phyloP scores from a whole-genome alignment of 768 basidiomycete genomes.

The Chlorophyllum brunneum region DNA sequence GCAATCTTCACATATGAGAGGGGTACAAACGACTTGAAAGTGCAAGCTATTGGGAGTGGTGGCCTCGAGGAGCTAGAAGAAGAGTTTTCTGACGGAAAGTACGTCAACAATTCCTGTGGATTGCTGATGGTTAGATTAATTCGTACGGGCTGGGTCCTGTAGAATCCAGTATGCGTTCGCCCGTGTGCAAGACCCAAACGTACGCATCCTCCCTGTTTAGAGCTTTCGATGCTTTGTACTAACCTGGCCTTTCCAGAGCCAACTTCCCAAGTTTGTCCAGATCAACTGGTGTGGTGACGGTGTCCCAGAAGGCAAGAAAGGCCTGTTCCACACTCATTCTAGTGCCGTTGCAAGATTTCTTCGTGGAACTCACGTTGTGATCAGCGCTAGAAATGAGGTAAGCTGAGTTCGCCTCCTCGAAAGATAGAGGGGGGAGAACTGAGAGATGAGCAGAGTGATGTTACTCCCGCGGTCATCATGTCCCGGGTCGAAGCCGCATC shows the following conservation, averaged over 20 bases:
- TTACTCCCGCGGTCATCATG: slow-evolving; percentile 77
- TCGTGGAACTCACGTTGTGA: slow-evolving; percentile 79
- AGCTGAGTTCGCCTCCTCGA: slow-evolving; percentile 16
- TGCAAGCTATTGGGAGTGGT: slow-evolving; percentile 81
- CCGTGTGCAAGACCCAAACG: slow-evolving; percentile 81
- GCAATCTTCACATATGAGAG: slow-evolving; percentile 77
- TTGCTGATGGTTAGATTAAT: slow-evolving; percentile 11
- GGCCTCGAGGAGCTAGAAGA: slow-evolving; percentile 89
- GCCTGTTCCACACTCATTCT: slow-evolving; percentile 87
- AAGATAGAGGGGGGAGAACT: neutral
- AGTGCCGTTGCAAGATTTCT: slow-evolving; percentile 76
- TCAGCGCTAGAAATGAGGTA: slow-evolving; percentile 86
- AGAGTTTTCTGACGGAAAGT: slow-evolving; percentile 94
- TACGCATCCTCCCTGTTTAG: slow-evolving; percentile 30
- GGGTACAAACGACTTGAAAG: slow-evolving; percentile 81
- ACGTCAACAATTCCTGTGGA: slow-evolving; percentile 23
- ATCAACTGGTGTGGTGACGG: slow-evolving; percentile 98
- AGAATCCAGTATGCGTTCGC: slow-evolving; percentile 95
- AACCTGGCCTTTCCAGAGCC: slow-evolving; percentile 47
- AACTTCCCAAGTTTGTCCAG: slow-evolving; percentile 88
- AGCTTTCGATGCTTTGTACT: slow-evolving; percentile 7
- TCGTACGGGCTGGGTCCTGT: slow-evolving; percentile 10
- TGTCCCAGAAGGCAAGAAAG: slow-evolving; percentile 89
- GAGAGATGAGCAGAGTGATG: slow-evolving; percentile 58
- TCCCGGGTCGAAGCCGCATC: slow-evolving; percentile 84